Base-by-base conservation (phyloP, 1,284 basidiomycete genomes). In the Trametes versicolor region DNA sequence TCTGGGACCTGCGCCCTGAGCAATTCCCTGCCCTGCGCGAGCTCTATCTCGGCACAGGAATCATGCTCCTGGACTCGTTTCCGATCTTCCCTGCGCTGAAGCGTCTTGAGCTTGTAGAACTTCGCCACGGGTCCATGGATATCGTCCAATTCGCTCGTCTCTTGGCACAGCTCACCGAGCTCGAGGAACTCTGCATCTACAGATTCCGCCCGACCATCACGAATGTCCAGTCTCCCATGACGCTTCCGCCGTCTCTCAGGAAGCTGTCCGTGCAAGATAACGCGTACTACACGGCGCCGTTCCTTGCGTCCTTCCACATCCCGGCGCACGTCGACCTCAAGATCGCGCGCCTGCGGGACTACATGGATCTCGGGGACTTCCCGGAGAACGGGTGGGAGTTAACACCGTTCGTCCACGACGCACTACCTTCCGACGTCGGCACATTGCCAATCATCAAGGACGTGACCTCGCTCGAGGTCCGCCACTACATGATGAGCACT, bases 301-400 rank as follows among this genome's bases (percentile, higher is more conserved):
- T 65, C 49, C 63, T 65, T 43, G 57, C 58, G 12, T 17, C 59
- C 2, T 61, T 65, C 54, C 9, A 19, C 39, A n/a, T 61, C 50
- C 17, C 48, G 2, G 53, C 54, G 9, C 19, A 47, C 5, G 49
- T 61, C 8, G 29, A 65, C 36, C 32, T 65, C 27, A 10, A 45
- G 9, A 25, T 61, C 13, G 39, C 29, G 8, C 59, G 59, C n/a
- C 21, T 36, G 2, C 48, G 49, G n/a, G 59, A 65, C 34, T 47
- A 47, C 9, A 8, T 47, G 36, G 53, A 57, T 48, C 19, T 43
- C 17, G 59, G 49, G 19, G 54, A 60, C 55, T 48, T 45, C 43
- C 21, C 43, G 10, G 23, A 15, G 4, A 8, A 32, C 39, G 13
- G 8, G 9, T 15, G 37, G 10, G 19, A 32, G 2, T 23, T 36